Evolutionary conservation across 2,329 filamentous ascomycete genomes (phyloP), one percentile per base, ranked within the genome.

Genomic region (Aspergillus fructus): DNA sequence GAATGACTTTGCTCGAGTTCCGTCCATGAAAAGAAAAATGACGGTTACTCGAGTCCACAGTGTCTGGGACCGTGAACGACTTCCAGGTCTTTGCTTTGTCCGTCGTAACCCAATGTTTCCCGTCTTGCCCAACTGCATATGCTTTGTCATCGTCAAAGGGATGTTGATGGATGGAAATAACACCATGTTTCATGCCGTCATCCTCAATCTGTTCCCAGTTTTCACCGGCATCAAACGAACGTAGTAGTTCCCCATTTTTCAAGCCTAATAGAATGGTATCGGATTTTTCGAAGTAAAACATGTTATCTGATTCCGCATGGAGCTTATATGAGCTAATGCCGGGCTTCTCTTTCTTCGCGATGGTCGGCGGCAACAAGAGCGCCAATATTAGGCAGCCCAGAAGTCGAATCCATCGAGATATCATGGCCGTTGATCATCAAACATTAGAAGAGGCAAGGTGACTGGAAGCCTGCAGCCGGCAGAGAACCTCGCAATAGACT

Each of bases 261-360:
- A 79, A 69, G 71, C 96, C 89, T 66, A 91, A 87, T 46, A 97
- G 76, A 58, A 96, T 81, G 51, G 89, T 85, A 72, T 96, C 88
- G 64, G 90, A 93, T 73, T 93, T 90, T 69, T 94, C 88, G 71
- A 99, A 97, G 77, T 96, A 99, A 76, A 89, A 89, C 63, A 97
- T 79, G 71, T 87, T 86, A 53, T 77, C 71, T 1, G 91, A 90
- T 53, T 81, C 75, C 66, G 86, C 80, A 45, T 89, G 79, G 76
- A 97, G 90, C 47, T 82, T 75, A 53, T 79, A 89, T 58, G 81
- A 77, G 60, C 82, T 80, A 67, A 96, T 82, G 55, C 81, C 81
- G 23, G 93, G 93, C 49, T 81, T 79, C 68, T 87, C 83, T 62
- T 82, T 79, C 72, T 88, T 88, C 55, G 85, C 76, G 56, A 63